Conservation (phyloP, 1,139 yeast genomes). For the Yamadazyma jaroonii region DNA sequence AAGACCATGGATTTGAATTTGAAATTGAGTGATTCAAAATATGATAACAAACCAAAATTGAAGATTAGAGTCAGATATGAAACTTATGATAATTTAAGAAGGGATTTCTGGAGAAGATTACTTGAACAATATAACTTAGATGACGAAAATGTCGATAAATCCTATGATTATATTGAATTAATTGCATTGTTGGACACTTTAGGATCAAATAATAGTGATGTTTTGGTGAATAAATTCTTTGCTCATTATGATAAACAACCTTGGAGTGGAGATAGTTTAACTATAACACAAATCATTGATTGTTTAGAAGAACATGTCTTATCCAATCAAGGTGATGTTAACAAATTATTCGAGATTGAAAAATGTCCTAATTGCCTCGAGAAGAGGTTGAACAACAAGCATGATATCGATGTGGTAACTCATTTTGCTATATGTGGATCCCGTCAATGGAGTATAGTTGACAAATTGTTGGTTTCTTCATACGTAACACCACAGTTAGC, state of each 20-base stretch:
- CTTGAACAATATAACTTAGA: constrained; percentile 46
- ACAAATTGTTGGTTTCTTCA: constrained; percentile 61
- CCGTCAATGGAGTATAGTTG: constrained; percentile 71
- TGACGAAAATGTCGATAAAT: constrained; percentile 23
- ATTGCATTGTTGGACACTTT: constrained; percentile 58
- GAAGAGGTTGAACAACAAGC: constrained; percentile 53
- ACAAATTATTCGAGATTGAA: constrained; percentile 55
- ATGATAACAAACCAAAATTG: constrained; percentile 50
- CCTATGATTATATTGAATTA: constrained; percentile 54
- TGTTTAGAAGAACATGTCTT: constrained; percentile 44
- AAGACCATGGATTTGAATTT: constrained; percentile 41
- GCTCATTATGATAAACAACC: constrained; percentile 37
- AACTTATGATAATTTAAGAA: constrained; percentile 63
- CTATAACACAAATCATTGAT: constrained; percentile 56
- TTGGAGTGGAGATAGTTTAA: constrained; percentile 56
- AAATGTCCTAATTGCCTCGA: constrained; percentile 77
- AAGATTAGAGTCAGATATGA: constrained; percentile 64
- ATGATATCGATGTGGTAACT: constrained; percentile 68
- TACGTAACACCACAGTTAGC: constrained; percentile 84
- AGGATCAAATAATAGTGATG: constrained; percentile 56
- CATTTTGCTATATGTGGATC: constrained; percentile 88
- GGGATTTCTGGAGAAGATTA: constrained; percentile 67
- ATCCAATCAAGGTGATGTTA: constrained; percentile 22
- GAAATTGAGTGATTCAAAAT: constrained; percentile 30
- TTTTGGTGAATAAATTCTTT: constrained; percentile 45